These are phyloP conservation scores for Scedosporium apiospermum DNA, from an alignment of 2,329 filamentous ascomycete species.

Conservation along the genomic window DNA sequence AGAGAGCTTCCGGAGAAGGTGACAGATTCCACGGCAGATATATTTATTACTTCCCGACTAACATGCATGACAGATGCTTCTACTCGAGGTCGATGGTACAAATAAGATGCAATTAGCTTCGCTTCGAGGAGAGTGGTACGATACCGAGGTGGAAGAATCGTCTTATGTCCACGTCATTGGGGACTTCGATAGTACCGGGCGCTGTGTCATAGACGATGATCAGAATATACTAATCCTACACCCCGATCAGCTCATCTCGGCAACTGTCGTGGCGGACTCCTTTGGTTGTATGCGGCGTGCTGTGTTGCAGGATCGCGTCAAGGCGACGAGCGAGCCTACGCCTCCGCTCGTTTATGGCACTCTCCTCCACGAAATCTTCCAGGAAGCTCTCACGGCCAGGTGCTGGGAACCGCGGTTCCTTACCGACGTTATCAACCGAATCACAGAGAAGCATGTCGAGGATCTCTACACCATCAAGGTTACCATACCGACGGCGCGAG, in stretches of 20 bases:
- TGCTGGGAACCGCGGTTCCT: conserved; percentile 67
- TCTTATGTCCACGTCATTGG: conserved; percentile 84
- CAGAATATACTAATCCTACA: conserved; percentile 83
- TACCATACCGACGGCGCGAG: conserved; percentile 59
- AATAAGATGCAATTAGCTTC: conserved; percentile 58
- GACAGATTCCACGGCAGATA: conserved; percentile 14
- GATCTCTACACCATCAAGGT: conserved; percentile 83
- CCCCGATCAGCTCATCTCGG: conserved; percentile 89
- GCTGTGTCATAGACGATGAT: conserved; percentile 74
- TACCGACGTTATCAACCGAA: conserved; percentile 52
- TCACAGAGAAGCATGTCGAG: conserved; percentile 72
- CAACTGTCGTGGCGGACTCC: conserved; percentile 93
- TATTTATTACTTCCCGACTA: neutral
- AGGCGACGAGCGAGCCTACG: conserved; percentile 73
- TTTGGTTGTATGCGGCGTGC: conserved; percentile 85
- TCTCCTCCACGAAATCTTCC: conserved; percentile 90
- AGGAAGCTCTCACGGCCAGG: conserved; percentile 77
- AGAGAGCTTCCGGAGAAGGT: conserved; percentile 63
- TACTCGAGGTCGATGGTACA: conserved; percentile 71
- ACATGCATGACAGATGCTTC: conserved; percentile 51
- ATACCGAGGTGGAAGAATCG: conserved; percentile 64
- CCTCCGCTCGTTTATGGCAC: conserved; percentile 84
- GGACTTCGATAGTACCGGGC: conserved; percentile 56
- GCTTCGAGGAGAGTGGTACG: conserved; percentile 78
- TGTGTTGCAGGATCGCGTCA: conserved; percentile 89